Evolutionary conservation across 2,329 filamentous ascomycete species (phyloP).

Genomic region (Epichloe gansuensis): DNA sequence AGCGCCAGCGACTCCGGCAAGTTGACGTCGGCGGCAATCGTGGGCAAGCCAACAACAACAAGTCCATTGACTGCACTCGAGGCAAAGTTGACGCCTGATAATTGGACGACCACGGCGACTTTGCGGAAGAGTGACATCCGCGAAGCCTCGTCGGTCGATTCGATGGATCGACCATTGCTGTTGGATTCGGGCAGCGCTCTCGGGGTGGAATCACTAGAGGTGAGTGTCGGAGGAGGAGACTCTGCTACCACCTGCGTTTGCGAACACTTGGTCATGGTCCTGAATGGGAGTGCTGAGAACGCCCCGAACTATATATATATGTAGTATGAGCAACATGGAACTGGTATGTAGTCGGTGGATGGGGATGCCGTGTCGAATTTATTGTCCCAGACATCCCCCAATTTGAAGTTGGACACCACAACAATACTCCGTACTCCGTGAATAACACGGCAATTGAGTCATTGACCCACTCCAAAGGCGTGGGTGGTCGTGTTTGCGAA

Average conservation of each 20-base stretch:
- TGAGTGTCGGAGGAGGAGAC: neutral
- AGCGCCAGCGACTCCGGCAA: slow-evolving; percentile 22
- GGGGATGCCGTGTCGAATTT: neutral
- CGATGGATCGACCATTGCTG: neutral
- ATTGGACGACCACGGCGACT: neutral
- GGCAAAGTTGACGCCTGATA: slow-evolving; percentile 2
- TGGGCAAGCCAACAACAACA: slow-evolving; percentile 26
- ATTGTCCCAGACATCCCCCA: neutral
- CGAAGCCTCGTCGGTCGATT: neutral
- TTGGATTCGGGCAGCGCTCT: neutral
- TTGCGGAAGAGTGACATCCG: slow-evolving; percentile 1
- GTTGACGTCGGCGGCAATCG: slow-evolving; percentile 24
- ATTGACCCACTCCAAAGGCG: neutral
- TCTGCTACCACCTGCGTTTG: neutral
- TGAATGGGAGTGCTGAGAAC: neutral
- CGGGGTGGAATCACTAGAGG: neutral
- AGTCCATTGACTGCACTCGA: slow-evolving; percentile 10
- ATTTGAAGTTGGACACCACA: neutral
- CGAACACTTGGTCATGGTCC: neutral
- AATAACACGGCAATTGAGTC: neutral
- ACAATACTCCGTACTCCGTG: neutral
- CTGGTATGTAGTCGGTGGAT: neutral
- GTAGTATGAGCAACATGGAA: neutral
- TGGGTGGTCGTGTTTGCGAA: too few species aligned
- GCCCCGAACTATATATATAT: neutral